A percentile compares a stretch with the other conserved stretches of the same genome.
Evolutionary conservation across 768 basidiomycete species (phyloP).

Genomic region (Bullera alba): DNA sequence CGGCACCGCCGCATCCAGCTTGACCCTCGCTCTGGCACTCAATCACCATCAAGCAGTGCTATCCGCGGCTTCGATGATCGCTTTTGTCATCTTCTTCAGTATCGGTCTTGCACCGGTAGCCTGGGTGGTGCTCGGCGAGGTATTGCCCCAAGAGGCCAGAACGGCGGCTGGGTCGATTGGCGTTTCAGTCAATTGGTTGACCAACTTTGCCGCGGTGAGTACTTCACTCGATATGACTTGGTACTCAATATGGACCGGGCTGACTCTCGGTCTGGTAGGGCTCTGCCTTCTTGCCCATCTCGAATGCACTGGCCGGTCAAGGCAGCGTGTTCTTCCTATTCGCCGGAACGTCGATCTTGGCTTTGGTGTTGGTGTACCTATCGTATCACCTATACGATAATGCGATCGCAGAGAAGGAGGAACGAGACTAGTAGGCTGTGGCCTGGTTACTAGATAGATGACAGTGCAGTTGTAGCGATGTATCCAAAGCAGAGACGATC

Average conservation of each 20-base stretch:
- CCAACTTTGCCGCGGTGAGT: constrained; percentile 20
- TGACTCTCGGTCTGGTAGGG: constrained; percentile 3
- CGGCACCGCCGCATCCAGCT: constrained; percentile 59
- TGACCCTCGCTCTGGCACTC: constrained; percentile 52
- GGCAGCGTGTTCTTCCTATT: constrained; percentile 20
- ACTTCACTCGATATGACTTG: background rate
- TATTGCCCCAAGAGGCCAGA: constrained; percentile 55
- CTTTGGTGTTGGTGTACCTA: constrained; percentile 3
- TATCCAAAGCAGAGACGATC: no score
- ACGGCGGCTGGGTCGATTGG: constrained; percentile 67
- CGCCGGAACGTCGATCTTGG: constrained; percentile 2
- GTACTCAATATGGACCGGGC: background rate
- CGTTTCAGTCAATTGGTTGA: constrained; percentile 55
- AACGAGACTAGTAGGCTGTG: no score
- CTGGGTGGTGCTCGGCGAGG: constrained; percentile 81
- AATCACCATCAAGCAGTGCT: constrained; percentile 49
- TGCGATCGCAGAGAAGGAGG: no score
- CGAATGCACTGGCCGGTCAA: constrained; percentile 9
- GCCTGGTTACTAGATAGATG: no score
- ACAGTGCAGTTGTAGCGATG: no score
- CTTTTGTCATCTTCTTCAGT: constrained; percentile 78
- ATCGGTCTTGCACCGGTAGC: constrained; percentile 82
- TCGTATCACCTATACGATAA: constrained; percentile 1
- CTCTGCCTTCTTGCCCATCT: constrained; percentile 14
- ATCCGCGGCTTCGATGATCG: constrained; percentile 60